Evolutionary conservation across 495 filamentous ascomycete genomes (phyloP).

Genomic region (Trichoderma parareesei): DNA sequence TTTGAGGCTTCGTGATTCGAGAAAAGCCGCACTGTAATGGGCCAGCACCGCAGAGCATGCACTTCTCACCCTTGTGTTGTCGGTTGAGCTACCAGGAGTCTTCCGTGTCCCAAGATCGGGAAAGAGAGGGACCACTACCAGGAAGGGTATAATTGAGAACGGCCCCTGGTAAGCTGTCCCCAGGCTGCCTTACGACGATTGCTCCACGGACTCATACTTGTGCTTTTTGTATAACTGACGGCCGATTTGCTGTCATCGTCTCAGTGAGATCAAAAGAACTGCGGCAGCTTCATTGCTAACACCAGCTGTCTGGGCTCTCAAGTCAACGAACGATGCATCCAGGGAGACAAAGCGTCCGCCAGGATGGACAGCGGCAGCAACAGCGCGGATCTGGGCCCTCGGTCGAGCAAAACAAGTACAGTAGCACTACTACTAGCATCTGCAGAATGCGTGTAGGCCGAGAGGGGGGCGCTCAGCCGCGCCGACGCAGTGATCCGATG

Average conservation of each 20-base stretch:
- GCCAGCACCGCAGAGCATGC: conserved; percentile 28
- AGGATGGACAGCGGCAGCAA: background rate
- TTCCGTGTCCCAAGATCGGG: conserved; percentile 18
- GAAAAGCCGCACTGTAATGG: conserved; percentile 34
- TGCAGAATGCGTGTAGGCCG: background rate
- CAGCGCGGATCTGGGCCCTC: background rate
- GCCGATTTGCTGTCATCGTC: background rate
- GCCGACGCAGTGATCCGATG: conserved; percentile 7
- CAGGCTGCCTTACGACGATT: background rate
- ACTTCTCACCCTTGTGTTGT: conserved; percentile 16
- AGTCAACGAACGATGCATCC: background rate
- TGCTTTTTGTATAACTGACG: background rate
- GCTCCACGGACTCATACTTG: background rate
- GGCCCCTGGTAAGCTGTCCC: background rate
- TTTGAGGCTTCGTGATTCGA: conserved; percentile 32
- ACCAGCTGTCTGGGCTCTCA: background rate
- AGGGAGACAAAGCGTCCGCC: background rate
- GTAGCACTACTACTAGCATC: background rate
- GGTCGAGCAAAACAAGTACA: background rate
- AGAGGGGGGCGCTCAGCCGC: background rate
- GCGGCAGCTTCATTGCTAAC: background rate
- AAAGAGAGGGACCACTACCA: conserved; percentile 10
- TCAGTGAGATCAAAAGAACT: background rate
- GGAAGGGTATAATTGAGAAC: conserved; percentile 10
- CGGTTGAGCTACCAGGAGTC: conserved; percentile 40